Conservation (phyloP, 2,329 filamentous ascomycete genomes). For the Aspergillus sp. region DNA sequence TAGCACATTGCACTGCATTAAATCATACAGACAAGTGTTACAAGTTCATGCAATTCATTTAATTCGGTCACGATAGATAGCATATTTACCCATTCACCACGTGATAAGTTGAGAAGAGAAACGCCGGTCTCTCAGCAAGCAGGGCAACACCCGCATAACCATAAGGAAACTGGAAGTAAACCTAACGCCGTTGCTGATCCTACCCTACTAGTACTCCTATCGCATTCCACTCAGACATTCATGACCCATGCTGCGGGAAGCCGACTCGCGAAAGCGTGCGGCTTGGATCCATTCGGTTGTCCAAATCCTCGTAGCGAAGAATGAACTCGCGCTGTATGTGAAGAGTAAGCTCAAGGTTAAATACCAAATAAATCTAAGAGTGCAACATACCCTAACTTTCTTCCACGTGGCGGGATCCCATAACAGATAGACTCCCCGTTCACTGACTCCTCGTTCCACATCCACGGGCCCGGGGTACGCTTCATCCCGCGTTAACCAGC, state of each 20-base stretch:
- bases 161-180: constrained; percentile 27
- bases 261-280: constrained; percentile 36
- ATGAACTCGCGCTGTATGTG: constrained; percentile 46
- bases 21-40: constrained; percentile 1
- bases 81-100: constrained; percentile 25
- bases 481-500: constrained; percentile 53
- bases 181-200: constrained; percentile 35
- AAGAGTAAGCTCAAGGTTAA: constrained; percentile 21
- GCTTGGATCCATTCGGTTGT: constrained; percentile 46
- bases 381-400: constrained; percentile 45
- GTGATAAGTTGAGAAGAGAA: constrained; percentile 25
- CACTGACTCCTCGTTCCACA: constrained; percentile 48
- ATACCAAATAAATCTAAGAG: not conserved
- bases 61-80: constrained; percentile 23
- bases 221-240: constrained; percentile 19
- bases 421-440: constrained; percentile 52
- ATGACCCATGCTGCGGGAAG: constrained; percentile 40
- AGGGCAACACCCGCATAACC: constrained; percentile 25
- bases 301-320: constrained; percentile 50
- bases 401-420: constrained; percentile 53
- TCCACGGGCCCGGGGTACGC: constrained; percentile 49
- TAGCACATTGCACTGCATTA: not conserved
- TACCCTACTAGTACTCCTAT: constrained; percentile 13
- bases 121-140: constrained; percentile 26
- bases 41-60: constrained; percentile 26